Evolutionary conservation across 768 basidiomycete genomes (phyloP).

Genomic region (Boletus vinaceobasis): DNA sequence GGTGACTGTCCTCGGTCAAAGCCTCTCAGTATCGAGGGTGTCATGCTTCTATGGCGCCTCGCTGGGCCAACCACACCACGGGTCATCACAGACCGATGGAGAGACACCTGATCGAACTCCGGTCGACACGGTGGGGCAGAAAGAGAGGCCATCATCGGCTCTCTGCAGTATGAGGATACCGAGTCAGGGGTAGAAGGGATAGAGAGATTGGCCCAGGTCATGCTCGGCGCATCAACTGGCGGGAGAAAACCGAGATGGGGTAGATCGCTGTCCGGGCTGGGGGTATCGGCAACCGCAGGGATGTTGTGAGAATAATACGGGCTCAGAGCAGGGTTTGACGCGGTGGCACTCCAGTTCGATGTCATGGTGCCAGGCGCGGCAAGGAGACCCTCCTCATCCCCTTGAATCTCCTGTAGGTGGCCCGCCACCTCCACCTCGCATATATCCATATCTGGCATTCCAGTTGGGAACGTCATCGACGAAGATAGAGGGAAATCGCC

Average conservation of each 20-base stretch:
- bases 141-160: constrained; percentile 40
- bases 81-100: constrained; percentile 23
- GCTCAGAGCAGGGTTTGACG: constrained; percentile 15
- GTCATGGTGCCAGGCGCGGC: constrained; percentile 26
- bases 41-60: constrained; percentile 73
- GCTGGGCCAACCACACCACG: constrained; percentile 52
- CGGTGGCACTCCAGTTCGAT: constrained; percentile 12
- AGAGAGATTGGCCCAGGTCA: constrained; percentile 23
- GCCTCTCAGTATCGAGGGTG: constrained; percentile 57
- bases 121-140: constrained; percentile 71
- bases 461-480: constrained; percentile 27
- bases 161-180: constrained; percentile 34
- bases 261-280: constrained; percentile 18
- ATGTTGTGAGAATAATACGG: constrained; percentile 24
- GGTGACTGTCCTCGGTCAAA: constrained; percentile 49
- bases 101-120: constrained; percentile 50
- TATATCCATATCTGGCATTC: constrained; percentile 46
- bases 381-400: constrained; percentile 56
- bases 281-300: constrained; percentile 13
- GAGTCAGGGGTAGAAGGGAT: constrained; percentile 18
- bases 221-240: constrained; percentile 21
- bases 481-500: constrained; percentile 21
- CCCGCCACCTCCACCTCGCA: constrained; percentile 62
- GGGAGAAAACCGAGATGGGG: constrained; percentile 21
- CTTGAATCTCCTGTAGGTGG: constrained; percentile 51